These are phyloP conservation scores for Dactylorhiza incarnata DNA, from an alignment of 106 monocot genomes.

Conservation along the genomic window DNA sequence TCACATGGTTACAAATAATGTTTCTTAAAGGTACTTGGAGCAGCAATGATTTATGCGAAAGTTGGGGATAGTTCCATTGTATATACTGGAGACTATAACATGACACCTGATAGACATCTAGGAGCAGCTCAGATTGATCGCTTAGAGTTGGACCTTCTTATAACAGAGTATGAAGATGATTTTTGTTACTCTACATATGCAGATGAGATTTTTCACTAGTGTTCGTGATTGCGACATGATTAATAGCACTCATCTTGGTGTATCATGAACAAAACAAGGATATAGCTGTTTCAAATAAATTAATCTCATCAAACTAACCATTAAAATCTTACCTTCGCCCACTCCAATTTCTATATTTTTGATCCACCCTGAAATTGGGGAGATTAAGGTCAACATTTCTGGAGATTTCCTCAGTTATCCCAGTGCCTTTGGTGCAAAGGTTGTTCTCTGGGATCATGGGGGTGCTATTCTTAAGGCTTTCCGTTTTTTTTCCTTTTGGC, in stretches of 20 bases:
- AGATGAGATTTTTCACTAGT: not conserved
- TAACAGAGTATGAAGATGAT: slow-evolving; percentile 65
- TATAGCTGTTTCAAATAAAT: too few relatives aligned
- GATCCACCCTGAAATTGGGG: too few relatives aligned
- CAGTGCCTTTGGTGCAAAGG: too few relatives aligned
- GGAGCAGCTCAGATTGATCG: slow-evolving; percentile 96
- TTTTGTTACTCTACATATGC: not conserved
- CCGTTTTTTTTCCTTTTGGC: too few relatives aligned
- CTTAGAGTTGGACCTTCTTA: slow-evolving; percentile 70
- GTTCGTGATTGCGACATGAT: not conserved
- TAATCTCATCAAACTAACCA: too few relatives aligned
- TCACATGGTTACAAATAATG: not conserved
- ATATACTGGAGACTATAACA: slow-evolving; percentile 97
- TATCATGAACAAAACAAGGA: not conserved
- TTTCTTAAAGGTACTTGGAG: slow-evolving; percentile 73
- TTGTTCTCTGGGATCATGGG: too few relatives aligned
- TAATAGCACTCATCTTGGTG: not conserved
- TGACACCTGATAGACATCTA: slow-evolving; percentile 98
- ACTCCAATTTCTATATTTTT: too few relatives aligned
- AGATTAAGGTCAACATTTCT: too few relatives aligned
- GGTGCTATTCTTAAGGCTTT: too few relatives aligned
- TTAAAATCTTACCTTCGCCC: too few relatives aligned
- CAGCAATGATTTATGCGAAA: slow-evolving; percentile 94
- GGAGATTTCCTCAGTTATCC: too few relatives aligned
- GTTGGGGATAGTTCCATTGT: slow-evolving; percentile 61